Evolutionary conservation across 768 basidiomycete genomes (phyloP).

Genomic region (Termitomyces heimii): DNA sequence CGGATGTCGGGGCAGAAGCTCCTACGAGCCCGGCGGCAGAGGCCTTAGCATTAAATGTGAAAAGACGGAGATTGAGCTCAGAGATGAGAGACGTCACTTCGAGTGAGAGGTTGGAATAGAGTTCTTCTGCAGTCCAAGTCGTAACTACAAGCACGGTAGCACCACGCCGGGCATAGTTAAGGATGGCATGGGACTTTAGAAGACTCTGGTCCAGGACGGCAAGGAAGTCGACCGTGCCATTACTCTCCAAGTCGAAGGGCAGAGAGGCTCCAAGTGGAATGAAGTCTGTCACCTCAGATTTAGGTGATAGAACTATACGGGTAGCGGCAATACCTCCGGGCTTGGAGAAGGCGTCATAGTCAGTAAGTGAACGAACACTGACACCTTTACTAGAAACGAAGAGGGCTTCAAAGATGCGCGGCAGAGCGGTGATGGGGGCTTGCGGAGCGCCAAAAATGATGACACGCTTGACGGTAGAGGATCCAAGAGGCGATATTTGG

Average conservation of each 20-base stretch:
- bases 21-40: conserved; percentile 40
- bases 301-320: conserved; percentile 60
- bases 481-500: conserved; percentile 34
- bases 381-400: conserved; percentile 50
- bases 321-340: conserved; percentile 65
- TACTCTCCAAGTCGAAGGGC: conserved; percentile 43
- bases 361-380: conserved; percentile 54
- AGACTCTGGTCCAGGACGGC: conserved; percentile 72
- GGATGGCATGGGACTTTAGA: conserved; percentile 70
- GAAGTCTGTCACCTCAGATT: conserved; percentile 26
- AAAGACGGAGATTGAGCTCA: conserved; percentile 51
- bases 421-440: conserved; percentile 48
- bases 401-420: conserved; percentile 51
- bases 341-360: conserved; percentile 72
- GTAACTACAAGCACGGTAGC: conserved; percentile 73
- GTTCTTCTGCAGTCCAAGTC: conserved; percentile 70
- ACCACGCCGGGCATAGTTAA: conserved; percentile 58
- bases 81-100: conserved; percentile 40
- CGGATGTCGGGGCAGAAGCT: conserved; percentile 25
- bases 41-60: conserved; percentile 50
- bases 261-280: conserved; percentile 52
- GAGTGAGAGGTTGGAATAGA: conserved; percentile 59
- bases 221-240: conserved; percentile 59
- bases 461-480: conserved; percentile 49
- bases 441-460: conserved; percentile 61